Base-by-base conservation (phyloP, 2,329 filamentous ascomycete genomes). In the Coniella lustricola region DNA sequence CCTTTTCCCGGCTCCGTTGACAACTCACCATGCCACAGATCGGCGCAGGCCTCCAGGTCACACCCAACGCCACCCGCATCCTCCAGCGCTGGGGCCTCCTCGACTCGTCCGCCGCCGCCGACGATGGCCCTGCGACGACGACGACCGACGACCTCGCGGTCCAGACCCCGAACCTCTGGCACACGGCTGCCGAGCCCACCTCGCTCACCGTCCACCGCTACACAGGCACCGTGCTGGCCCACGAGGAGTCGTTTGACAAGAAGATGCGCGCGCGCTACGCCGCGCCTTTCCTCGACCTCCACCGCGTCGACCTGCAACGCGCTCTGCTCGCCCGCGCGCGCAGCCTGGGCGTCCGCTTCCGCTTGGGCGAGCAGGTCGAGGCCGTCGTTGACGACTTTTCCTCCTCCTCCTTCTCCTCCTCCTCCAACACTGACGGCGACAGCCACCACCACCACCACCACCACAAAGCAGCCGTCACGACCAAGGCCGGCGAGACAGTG, bases 251-350 rank as follows among this genome's bases (percentile, higher is more conserved):
- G 20, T 56, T 62, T n/a, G 54, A 59, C 44, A 46, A 43, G 31
- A 54, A 57, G 17, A 53, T 64, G 49, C 46, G 56, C 52, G 38
- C 55, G 40, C 56, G 55, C 42, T 62, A 62, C 52, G 51, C 50
- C 13, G 42, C 53, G 20, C 72, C 71, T 3, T 46, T 47, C 17
- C 34, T 46, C 22, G 31, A 45, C 31, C 60, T 82, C n/a, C 81
- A 84, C 59, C 74, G 81, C 2, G 77, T 77, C 2, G 81, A 85
- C 57, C 63, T 83, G 16, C 79, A 84, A 52, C 65, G 69, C 7
- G 70, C 74, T 0, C 64, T 84, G 2, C 72, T 69, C 16, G 64
- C 69, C 4, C 65, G 73, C 31, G 79, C 79, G 1, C 62, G 64
- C 48, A 67, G 76, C 18, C 64, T 83, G 0, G 79, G 79, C 0